phyloP scores from a whole-genome alignment of 495 filamentous ascomycete species.

The Penicillium steckii region DNA sequence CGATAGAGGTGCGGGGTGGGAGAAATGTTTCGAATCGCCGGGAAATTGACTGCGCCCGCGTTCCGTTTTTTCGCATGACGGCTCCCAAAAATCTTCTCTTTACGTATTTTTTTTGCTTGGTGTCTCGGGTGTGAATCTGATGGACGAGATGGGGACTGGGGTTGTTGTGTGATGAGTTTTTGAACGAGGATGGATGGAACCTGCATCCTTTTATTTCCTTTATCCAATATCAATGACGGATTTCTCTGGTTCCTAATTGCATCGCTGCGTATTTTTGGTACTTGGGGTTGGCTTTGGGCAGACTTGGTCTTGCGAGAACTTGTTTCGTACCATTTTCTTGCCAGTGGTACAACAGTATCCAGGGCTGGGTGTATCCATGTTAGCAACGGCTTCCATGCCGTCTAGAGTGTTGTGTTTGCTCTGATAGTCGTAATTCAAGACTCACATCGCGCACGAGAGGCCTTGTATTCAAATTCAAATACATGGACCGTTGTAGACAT shows the following conservation, averaged over 20 bases:
- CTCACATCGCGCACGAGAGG: too few species aligned
- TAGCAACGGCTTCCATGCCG: too few species aligned
- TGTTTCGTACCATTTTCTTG: too few species aligned
- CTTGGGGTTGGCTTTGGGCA: too few species aligned
- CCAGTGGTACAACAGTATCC: too few species aligned
- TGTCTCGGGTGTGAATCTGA: constrained; percentile 21
- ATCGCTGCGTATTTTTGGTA: not conserved
- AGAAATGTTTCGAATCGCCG: constrained; percentile 21
- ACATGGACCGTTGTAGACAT: too few species aligned
- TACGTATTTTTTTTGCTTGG: constrained; percentile 15
- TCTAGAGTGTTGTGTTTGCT: too few species aligned
- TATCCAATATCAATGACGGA: constrained; percentile 41
- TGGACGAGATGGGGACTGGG: constrained; percentile 24
- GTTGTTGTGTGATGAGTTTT: constrained; percentile 29
- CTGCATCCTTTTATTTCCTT: constrained; percentile 29
- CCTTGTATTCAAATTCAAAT: too few species aligned
- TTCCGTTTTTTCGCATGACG: constrained; percentile 22
- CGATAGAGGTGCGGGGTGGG: constrained; percentile 19
- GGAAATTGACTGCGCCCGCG: constrained; percentile 14
- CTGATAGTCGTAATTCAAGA: too few species aligned
- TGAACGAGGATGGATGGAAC: constrained; percentile 29
- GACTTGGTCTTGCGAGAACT: too few species aligned
- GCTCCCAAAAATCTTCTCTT: constrained; percentile 21
- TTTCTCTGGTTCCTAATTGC: constrained; percentile 21
- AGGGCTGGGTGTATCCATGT: too few species aligned